phyloP scores from a whole-genome alignment of 2,329 filamentous ascomycete species.

The Coniochaeta ligniaria region DNA sequence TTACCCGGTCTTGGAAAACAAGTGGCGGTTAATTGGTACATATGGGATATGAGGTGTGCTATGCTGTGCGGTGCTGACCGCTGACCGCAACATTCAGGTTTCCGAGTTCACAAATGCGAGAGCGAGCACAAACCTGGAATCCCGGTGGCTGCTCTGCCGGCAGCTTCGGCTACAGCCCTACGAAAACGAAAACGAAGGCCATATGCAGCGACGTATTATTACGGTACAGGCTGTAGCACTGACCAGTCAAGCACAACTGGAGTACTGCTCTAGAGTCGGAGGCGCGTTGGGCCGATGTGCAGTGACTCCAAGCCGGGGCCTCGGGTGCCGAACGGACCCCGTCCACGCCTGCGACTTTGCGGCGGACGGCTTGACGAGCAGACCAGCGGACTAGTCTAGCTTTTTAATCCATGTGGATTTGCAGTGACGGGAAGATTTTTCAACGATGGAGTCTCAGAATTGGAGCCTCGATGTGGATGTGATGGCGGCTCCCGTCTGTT shows the following conservation, averaged over 20 bases:
- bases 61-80: neutral
- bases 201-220: neutral
- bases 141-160: neutral
- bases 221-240: neutral
- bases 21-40: neutral
- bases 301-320: neutral
- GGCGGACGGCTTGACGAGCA: neutral
- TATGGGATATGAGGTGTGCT: too few species aligned
- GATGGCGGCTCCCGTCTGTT: neutral
- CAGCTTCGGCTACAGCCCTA: neutral
- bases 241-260: neutral
- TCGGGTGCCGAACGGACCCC: neutral
- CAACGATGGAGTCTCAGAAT: neutral
- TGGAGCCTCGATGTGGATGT: neutral
- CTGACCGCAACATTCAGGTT: neutral
- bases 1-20: neutral
- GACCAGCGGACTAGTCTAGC: neutral
- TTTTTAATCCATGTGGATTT: neutral
- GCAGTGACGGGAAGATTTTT: neutral
- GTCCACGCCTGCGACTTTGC: neutral
- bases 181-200: neutral
- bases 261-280: neutral
- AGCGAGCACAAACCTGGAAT: neutral
- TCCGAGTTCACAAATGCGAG: neutral
- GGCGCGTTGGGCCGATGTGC: neutral